These are phyloP conservation scores for Blumeriella jaapii DNA, from an alignment of 2,329 filamentous ascomycete species.

Conservation along the genomic window DNA sequence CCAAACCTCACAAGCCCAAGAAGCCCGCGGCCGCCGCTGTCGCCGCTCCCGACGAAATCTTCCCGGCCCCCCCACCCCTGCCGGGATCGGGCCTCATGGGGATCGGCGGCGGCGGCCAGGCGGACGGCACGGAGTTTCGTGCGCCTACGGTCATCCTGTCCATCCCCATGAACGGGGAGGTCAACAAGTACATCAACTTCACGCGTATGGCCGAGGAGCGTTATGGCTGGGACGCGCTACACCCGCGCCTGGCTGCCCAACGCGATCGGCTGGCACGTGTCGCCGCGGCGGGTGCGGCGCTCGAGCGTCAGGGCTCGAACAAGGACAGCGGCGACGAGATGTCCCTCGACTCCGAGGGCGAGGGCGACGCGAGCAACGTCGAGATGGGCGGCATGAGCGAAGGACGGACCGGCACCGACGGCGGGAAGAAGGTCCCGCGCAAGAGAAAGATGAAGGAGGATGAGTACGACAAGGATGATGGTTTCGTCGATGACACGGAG, in stretches of 20 bases:
- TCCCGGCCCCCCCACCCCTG: constrained; percentile 37
- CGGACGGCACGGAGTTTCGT: constrained; percentile 42
- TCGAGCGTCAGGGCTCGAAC: constrained; percentile 63
- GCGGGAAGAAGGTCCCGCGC: constrained; percentile 50
- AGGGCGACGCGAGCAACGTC: constrained; percentile 77
- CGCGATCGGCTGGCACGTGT: constrained; percentile 80
- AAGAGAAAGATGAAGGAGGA: constrained; percentile 73
- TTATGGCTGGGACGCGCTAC: constrained; percentile 88
- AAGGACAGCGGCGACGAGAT: constrained; percentile 70
- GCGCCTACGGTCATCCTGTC: constrained; percentile 74
- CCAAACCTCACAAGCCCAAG: constrained; percentile 43
- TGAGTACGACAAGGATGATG: constrained; percentile 73
- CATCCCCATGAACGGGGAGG: constrained; percentile 68
- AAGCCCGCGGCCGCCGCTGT: no score
- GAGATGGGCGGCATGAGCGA: constrained; percentile 66
- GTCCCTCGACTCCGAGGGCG: constrained; percentile 59
- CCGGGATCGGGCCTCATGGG: constrained; percentile 52
- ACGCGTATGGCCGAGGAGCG: constrained; percentile 85
- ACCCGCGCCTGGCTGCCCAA: constrained; percentile 81
- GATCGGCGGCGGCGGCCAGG: constrained; percentile 41
- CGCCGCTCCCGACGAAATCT: no score
- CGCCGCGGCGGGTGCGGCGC: constrained; percentile 72
- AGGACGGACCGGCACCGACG: constrained; percentile 47
- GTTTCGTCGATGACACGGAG: constrained; percentile 88
- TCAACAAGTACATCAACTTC: constrained; percentile 91